These are phyloP conservation scores for Irpex rosettiformis DNA, from an alignment of 1,284 basidiomycete genomes.

Conservation along the genomic window DNA sequence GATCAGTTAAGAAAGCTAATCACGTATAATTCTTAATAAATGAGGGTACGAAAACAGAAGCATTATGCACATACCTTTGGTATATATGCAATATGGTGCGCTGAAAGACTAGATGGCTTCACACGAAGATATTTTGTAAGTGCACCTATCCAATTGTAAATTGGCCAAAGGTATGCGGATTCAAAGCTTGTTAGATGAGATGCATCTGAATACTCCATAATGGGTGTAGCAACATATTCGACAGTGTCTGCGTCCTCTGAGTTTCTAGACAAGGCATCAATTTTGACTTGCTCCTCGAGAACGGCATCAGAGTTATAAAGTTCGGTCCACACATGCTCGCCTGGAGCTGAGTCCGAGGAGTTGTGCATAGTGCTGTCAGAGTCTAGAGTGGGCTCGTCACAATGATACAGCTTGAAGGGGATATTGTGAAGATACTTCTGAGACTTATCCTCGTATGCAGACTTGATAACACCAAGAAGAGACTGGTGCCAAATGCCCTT, in stretches of 20 bases:
- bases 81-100: conserved; percentile 26
- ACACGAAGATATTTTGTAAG: conserved; percentile 23
- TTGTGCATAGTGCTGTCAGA: not conserved
- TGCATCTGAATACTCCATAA: conserved; percentile 35
- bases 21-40: conserved; percentile 9
- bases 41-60: not conserved
- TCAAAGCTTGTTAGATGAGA: conserved; percentile 37
- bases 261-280: conserved; percentile 9
- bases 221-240: conserved; percentile 13
- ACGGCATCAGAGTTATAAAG: conserved; percentile 13
- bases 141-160: conserved; percentile 33
- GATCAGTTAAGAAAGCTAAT: conserved; percentile 24
- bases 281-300: conserved; percentile 17
- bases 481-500: conserved; percentile 19
- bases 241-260: conserved; percentile 11
- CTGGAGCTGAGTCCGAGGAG: not conserved
- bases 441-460: conserved; percentile 6
- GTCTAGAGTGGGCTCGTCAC: not conserved
- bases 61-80: not conserved
- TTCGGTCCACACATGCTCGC: not conserved
- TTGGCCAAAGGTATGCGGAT: conserved; percentile 31
- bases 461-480: conserved; percentile 11
- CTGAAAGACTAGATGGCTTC: conserved; percentile 16
- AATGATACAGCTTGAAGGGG: conserved; percentile 8
- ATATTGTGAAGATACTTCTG: conserved; percentile 1